Percentiles rank a stretch among this genome's conserved stretches.
phyloP scores from a whole-genome alignment of 305 asterid genomes.

The Stenogyne calaminthoides region DNA sequence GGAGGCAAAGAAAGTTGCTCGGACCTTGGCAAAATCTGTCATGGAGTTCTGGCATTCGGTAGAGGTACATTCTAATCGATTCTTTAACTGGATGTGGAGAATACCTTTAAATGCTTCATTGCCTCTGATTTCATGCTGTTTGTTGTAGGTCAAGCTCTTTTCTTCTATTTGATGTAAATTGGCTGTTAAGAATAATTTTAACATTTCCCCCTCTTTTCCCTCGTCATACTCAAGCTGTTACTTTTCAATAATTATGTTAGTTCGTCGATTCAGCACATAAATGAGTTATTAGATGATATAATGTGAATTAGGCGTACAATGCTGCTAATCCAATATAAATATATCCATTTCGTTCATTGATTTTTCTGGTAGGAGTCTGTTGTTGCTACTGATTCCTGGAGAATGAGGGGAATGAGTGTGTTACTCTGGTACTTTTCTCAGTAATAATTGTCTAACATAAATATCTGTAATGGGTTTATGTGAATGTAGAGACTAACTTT shows the following conservation, averaged over 20 bases:
- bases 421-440: slow-evolving; percentile 17
- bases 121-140: slow-evolving; percentile 23
- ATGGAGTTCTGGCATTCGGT: slow-evolving; percentile 81
- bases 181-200: background rate
- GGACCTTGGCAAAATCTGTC: slow-evolving; percentile 70
- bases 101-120: slow-evolving; percentile 8
- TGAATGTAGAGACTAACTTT: slow-evolving; percentile 24
- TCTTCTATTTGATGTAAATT: slow-evolving; percentile 17
- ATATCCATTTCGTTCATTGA: background rate
- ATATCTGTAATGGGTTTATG: background rate
- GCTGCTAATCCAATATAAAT: slow-evolving; percentile 1
- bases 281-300: slow-evolving; percentile 17
- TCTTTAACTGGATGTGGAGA: slow-evolving; percentile 22
- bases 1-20: slow-evolving; percentile 67
- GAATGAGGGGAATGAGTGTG: background rate
- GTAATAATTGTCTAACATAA: slow-evolving; percentile 1
- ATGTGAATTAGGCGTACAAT: slow-evolving; percentile 5
- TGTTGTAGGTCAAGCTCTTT: slow-evolving; percentile 14
- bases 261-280: slow-evolving; percentile 18
- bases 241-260: background rate
- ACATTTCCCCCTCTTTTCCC: background rate
- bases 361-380: slow-evolving; percentile 13
- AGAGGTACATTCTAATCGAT: slow-evolving; percentile 48
- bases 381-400: slow-evolving; percentile 20
- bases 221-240: slow-evolving; percentile 10